Evolutionary conservation across 176 grass and related monocot genomes (phyloP).

Genomic region (Eragrostis nindensis): DNA sequence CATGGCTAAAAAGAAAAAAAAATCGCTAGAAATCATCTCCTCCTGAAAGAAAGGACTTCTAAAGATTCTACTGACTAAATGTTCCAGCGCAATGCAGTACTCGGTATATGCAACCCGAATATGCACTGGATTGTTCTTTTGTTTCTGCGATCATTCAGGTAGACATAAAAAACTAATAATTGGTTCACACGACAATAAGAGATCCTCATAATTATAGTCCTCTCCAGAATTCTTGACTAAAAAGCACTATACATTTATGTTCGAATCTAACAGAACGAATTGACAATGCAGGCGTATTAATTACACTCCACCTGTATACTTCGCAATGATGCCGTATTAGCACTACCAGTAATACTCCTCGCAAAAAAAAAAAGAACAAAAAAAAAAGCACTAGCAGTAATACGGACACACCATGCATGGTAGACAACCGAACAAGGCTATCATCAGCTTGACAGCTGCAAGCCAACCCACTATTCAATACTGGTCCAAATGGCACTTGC

Average conservation of each 20-base stretch:
- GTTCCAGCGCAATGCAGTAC: neutral
- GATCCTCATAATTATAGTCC: constrained; percentile 13
- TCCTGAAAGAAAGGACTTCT: neutral
- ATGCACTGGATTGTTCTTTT: neutral
- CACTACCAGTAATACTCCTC: constrained; percentile 6
- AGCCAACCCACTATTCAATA: constrained; percentile 57
- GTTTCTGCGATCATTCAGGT: constrained; percentile 6
- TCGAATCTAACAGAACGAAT: constrained; percentile 33
- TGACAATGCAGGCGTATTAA: constrained; percentile 8
- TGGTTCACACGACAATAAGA: constrained; percentile 9
- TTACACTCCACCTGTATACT: constrained; percentile 30
- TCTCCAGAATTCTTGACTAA: constrained; percentile 29
- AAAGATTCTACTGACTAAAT: neutral
- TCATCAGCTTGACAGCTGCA: constrained; percentile 54
- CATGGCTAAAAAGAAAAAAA: neutral
- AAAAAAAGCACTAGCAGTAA: too few species aligned
- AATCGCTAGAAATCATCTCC: too few species aligned
- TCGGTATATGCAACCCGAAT: neutral
- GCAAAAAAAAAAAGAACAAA: too few species aligned
- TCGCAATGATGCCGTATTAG: constrained; percentile 47
- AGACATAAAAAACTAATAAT: neutral
- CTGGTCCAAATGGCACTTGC: constrained; percentile 54
- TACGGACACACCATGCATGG: constrained; percentile 34
- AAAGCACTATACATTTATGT: constrained; percentile 7
- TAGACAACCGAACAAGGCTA: constrained; percentile 34